Evolutionary conservation across 139 green algal genomes (phyloP).

Genomic region (Volvox reticuliferus): DNA sequence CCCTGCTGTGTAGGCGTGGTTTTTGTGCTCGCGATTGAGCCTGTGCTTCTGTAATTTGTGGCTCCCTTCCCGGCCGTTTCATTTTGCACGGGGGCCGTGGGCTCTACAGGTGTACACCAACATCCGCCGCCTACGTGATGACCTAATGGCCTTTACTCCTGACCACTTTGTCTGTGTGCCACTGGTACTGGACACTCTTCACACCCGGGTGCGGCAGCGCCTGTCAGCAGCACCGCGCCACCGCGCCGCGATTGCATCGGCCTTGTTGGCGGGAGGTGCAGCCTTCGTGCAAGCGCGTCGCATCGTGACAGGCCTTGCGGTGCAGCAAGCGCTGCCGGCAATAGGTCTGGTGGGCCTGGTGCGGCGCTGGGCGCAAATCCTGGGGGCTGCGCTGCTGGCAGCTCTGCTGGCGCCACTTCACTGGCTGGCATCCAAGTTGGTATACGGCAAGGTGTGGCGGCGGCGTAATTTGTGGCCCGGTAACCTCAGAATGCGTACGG

Average conservation of each 20-base stretch:
- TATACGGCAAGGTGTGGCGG: constrained; percentile 73
- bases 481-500: too few species aligned
- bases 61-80: too few species aligned
- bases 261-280: constrained; percentile 71
- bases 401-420: constrained; percentile 81
- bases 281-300: constrained; percentile 64
- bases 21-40: too few species aligned
- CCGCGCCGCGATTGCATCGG: constrained; percentile 63
- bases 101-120: constrained; percentile 80
- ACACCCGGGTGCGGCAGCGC: constrained; percentile 61
- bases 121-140: constrained; percentile 86
- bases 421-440: constrained; percentile 69
- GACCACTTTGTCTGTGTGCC: constrained; percentile 94
- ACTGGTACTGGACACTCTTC: constrained; percentile 92
- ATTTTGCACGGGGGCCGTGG: too few species aligned
- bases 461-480: background rate
- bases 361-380: constrained; percentile 54
- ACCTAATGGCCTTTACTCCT: constrained; percentile 78
- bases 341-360: constrained; percentile 58
- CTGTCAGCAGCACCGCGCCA: constrained; percentile 64
- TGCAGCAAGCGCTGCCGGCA: constrained; percentile 65
- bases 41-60: too few species aligned
- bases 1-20: too few species aligned
- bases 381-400: constrained; percentile 65
- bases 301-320: constrained; percentile 58